A percentile compares a stretch with the other conserved stretches of the same genome.
Evolutionary conservation across 2,329 filamentous ascomycete species (phyloP).

Genomic region (Diaporthe longicolla): DNA sequence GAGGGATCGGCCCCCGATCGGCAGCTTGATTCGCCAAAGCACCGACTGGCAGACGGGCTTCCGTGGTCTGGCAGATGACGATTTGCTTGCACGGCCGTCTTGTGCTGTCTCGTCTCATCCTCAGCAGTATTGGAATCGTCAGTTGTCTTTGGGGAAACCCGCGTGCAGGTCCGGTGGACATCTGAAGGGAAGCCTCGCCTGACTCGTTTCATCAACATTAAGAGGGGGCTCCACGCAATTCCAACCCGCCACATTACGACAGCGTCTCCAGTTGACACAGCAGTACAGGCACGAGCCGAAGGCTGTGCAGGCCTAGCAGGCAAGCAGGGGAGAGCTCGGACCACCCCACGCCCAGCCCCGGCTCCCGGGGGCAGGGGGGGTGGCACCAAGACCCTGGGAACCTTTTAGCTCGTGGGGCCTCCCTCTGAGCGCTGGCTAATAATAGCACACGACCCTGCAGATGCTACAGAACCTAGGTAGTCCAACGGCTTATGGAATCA

Average conservation of each 20-base stretch:
- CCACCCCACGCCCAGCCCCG: neutral
- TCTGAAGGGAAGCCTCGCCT: constrained; percentile 10
- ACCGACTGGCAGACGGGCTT: neutral
- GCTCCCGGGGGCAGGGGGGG: neutral
- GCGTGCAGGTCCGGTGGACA: neutral
- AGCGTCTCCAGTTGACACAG: constrained; percentile 10
- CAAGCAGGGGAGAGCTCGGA: constrained; percentile 23
- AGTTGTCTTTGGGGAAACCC: neutral
- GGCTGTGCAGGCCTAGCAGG: constrained; percentile 25
- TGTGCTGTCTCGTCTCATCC: constrained; percentile 23
- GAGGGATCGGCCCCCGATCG: constrained; percentile 35
- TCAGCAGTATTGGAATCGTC: constrained; percentile 30
- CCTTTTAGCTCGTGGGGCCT: constrained; percentile 33
- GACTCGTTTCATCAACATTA: constrained; percentile 21
- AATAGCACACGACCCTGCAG: constrained; percentile 5
- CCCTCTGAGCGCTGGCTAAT: constrained; percentile 14
- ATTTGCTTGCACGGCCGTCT: constrained; percentile 20
- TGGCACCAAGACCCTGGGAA: neutral
- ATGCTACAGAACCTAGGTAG: neutral
- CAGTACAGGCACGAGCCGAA: neutral
- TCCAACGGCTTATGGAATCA: neutral
- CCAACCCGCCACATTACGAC: constrained; percentile 36
- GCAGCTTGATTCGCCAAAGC: constrained; percentile 12
- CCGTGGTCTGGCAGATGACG: constrained; percentile 5
- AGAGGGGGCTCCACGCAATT: constrained; percentile 31